Conservation (phyloP, 192 early-diverging fungal species). For the Backusella psychrophila region DNA sequence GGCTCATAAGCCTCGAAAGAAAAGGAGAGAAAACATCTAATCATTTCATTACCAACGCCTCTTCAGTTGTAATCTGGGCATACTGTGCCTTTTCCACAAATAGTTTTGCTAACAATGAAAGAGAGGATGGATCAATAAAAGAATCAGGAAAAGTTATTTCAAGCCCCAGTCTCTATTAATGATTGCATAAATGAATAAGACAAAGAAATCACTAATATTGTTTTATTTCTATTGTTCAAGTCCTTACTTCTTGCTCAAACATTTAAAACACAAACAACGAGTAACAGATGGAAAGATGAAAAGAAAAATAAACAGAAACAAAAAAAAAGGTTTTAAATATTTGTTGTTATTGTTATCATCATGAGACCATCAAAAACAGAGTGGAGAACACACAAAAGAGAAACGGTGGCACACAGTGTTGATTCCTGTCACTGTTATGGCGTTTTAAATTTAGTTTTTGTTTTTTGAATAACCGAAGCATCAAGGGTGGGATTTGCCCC, state of each 20-base stretch:
- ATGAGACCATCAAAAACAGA: neutral
- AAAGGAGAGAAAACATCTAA: neutral
- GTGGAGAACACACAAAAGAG: neutral
- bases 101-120: constrained; percentile 9
- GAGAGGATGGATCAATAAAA: neutral
- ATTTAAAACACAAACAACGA: neutral
- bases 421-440: neutral
- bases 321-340: neutral
- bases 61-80: constrained; percentile 12
- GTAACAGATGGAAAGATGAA: neutral
- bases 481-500: neutral
- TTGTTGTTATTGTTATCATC: constrained; percentile 4
- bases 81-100: constrained; percentile 14
- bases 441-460: neutral
- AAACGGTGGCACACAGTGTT: neutral
- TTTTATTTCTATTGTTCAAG: neutral
- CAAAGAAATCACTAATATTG: neutral
- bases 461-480: neutral
- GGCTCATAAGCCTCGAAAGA: neutral
- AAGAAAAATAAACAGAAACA: neutral
- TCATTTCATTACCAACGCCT: neutral
- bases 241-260: neutral
- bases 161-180: neutral
- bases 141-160: constrained; percentile 6
- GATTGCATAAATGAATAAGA: neutral